Evolutionary conservation across 2,329 filamentous ascomycete species (phyloP), one percentile per base, ranked within the genome.

Genomic region (Claviceps pazoutovae): DNA sequence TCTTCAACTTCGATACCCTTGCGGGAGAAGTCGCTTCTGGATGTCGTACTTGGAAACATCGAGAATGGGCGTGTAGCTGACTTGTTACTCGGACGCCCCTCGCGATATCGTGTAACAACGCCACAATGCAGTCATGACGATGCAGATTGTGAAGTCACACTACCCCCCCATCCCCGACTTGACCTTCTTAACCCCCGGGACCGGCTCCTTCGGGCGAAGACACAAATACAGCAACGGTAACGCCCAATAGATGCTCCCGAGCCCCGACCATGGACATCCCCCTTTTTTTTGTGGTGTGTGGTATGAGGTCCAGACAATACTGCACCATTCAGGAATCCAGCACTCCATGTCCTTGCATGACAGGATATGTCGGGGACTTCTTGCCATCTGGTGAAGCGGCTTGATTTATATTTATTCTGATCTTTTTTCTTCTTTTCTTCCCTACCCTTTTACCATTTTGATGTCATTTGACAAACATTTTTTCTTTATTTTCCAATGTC

Each of bases 1-100:
- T 34, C 37, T 13, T 37, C 16, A 50, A 45, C 54, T 58, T 64
- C 60, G 63, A 66, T 65, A 66, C 64, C 62, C 64, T 61, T 61
- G 48, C 57, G 59, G 58, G 60, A 61, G 59, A 61, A 59, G 39
- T 37, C 41, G 39, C 49, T 47, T 46, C 38, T 38, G 46, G 46
- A 56, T 51, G 39, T 34, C 30, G 17, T 47, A 49, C 8, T 46
- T 17, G 54, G 23, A 44, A 34, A 11, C 11, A 34, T 48, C 26
- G 36, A 39, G 46, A 14, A 41, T 39, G 30, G 11, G 23, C 30
- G 9, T 30, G 21, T 16, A 13, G n/a, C 30, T 34, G 16, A 46
- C 45, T 49, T 37, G 13, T 26, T 30, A 44, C 36, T 34, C 30
- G 30, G 30, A 34, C 9, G 9, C 30, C 9, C 9, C 3, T 34